Base-by-base conservation (phyloP, 139 green algal genomes). In the Auxenochlorella protothecoides region DNA sequence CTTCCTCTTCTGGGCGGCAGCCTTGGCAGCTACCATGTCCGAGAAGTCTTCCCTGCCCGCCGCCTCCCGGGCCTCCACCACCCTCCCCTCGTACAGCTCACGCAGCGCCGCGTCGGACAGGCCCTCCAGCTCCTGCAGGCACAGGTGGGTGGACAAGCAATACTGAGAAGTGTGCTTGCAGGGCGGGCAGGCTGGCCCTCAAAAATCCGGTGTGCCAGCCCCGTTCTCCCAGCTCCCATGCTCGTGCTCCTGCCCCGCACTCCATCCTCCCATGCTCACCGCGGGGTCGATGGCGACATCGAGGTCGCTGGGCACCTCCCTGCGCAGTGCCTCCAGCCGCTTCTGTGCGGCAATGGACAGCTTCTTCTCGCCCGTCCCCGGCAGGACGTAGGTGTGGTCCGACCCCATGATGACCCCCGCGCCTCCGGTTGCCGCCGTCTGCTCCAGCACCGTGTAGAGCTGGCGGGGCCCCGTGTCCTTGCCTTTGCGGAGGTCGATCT, bases 381-480 rank as follows among this genome's bases (percentile, higher is more conserved):
- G 91, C 5, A 97, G 83, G 70, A 93, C 87, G 71, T 97, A 98
- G 56, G 89, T 88, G 78, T 98, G 93, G 65, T 96, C 88, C 15
- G 76, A 91, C 68, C 87, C 91, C 80, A 95, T 89, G 68, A 98
- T 80, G 6, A 68, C 78, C 55, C 66, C 66, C 2, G 65, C 52
- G 14, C 71, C 78, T 15, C 76, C 76, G 4, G 59, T n/a, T 9
- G 84, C 85, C 56, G 82, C 70, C 80, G 88, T 83, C 85, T 93
- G 85, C 81, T 96, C 90, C 70, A 96, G 81, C 66, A 90, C 83
- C 65, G 76, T 79, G 78, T 92, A 91, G 71, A 92, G 78, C 74
- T 81, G 78, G 63, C 68, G 71, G 53, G 79, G 72, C 53, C 68
- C 74, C 70, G 73, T 56, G 14, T 80, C 78, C 16, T 72, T 77